Evolutionary conservation across 768 basidiomycete genomes (phyloP).

Genomic region (Tricholoma flavovirens): DNA sequence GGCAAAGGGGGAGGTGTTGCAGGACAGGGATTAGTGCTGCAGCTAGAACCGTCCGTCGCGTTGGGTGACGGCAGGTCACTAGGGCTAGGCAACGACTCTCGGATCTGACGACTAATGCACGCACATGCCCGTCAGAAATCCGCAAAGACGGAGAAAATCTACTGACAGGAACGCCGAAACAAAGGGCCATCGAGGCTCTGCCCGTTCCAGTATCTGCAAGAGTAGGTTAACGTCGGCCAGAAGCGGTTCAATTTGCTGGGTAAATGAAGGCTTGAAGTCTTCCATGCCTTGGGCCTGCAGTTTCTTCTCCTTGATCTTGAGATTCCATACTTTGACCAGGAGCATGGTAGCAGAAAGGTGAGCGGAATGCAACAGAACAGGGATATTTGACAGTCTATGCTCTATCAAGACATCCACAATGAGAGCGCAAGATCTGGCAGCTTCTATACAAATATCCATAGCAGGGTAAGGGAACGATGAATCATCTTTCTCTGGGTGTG

Average conservation of each 20-base stretch:
- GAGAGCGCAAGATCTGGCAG: slow-evolving; percentile 53
- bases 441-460: slow-evolving; percentile 52
- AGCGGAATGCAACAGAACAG: slow-evolving; percentile 38
- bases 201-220: slow-evolving; percentile 36
- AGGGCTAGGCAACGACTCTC: slow-evolving; percentile 1
- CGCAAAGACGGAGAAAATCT: background rate
- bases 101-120: slow-evolving; percentile 9
- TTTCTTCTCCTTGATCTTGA: slow-evolving; percentile 40
- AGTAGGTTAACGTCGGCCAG: slow-evolving; percentile 35
- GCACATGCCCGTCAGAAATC: background rate
- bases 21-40: background rate
- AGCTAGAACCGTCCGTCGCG: background rate
- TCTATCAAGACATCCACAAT: slow-evolving; percentile 50
- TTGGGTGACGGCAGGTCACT: background rate
- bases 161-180: slow-evolving; percentile 28
- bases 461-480: slow-evolving; percentile 36
- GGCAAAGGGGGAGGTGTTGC: background rate
- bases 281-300: slow-evolving; percentile 19
- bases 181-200: slow-evolving; percentile 30
- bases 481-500: slow-evolving; percentile 5
- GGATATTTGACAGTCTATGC: slow-evolving; percentile 38
- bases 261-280: slow-evolving; percentile 30
- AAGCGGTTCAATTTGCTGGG: slow-evolving; percentile 29
- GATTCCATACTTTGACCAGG: slow-evolving; percentile 53
- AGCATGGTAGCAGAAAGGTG: slow-evolving; percentile 49